These are phyloP conservation scores for Dioscorea alata DNA, from an alignment of 106 monocot species.

Conservation along the genomic window DNA sequence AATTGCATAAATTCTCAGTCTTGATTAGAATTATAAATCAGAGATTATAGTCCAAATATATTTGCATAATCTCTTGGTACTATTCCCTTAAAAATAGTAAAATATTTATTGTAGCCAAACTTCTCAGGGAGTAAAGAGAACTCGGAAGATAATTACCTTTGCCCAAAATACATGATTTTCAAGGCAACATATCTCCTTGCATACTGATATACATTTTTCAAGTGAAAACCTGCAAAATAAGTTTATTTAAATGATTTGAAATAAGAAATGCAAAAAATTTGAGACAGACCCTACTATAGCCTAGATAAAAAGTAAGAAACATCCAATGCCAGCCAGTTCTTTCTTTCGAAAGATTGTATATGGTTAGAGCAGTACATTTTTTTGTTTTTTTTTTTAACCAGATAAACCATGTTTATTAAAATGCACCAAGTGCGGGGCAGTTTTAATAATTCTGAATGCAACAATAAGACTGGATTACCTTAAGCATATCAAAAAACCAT, in stretches of 20 bases:
- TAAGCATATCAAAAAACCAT: too few relatives aligned
- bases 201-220: constrained; percentile 18
- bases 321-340: background rate
- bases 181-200: constrained; percentile 53
- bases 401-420: too few relatives aligned
- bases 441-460: too few relatives aligned
- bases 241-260: background rate
- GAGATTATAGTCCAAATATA: background rate
- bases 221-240: constrained; percentile 6
- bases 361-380: too few relatives aligned
- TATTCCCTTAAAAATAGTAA: too few relatives aligned
- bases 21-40: background rate
- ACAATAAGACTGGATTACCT: too few relatives aligned
- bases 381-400: too few relatives aligned
- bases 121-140: background rate
- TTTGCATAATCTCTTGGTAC: too few relatives aligned
- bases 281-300: background rate
- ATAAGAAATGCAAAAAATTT: background rate
- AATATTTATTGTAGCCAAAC: too few relatives aligned
- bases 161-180: constrained; percentile 72
- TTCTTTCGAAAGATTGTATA: background rate
- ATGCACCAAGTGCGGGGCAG: too few relatives aligned
- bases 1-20: background rate
- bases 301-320: background rate
- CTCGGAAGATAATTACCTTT: constrained; percentile 31